Base-by-base conservation (phyloP, 2,329 filamentous ascomycete species). In the Trichoderma breve region DNA sequence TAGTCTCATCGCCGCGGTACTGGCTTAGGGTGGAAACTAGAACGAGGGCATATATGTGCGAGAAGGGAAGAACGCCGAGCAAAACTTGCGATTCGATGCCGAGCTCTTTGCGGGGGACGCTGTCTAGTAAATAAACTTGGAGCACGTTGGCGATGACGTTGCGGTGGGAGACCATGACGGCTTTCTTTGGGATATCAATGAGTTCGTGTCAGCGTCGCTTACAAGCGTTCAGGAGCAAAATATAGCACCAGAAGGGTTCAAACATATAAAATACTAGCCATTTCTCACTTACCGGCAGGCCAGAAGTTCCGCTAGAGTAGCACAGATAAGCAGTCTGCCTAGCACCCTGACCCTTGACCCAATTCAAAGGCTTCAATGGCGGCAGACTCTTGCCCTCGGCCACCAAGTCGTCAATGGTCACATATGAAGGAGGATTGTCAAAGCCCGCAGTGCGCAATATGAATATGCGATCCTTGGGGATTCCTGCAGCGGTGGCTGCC, bases 291-390 rank as follows among this genome's bases (percentile, higher is more conserved):
- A 92, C 91, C 18, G 93, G 93, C 47, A 95, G 82, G 3, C 93
- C 93, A 12, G 92, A 94, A 1, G 93, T 95, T 24, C 93, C 93
- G 78, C 90, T 93, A 0, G 91, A 94, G 79, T 93, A 95, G 82
- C 92, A 94, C 58, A 97, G 84, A 78, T 92, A 95, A 0, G 93
- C 91, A 6, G 89, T 89, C 76, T 91, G 90, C 69, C 88, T 88
- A 43, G 87, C 86, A 3, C 90, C 91, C 75, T 93, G 89, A 0
- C 92, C 91, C 72, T 86, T 85, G 55, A 81, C 77, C 90, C 91
- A 93, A 36, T 84, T 84, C 77, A 92, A 79, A 6, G 84, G 81
- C 72, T 88, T 85, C 26, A 92, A 79, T 21, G 84, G 80, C 3
- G 87, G 85, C 39, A 90, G 80, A 15, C 83, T 82, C 60, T 80